A percentile compares a stretch with the other conserved stretches of the same genome.
Conservation (phyloP, 1,139 yeast species). For the Sugiyamaella xylanicola region DNA sequence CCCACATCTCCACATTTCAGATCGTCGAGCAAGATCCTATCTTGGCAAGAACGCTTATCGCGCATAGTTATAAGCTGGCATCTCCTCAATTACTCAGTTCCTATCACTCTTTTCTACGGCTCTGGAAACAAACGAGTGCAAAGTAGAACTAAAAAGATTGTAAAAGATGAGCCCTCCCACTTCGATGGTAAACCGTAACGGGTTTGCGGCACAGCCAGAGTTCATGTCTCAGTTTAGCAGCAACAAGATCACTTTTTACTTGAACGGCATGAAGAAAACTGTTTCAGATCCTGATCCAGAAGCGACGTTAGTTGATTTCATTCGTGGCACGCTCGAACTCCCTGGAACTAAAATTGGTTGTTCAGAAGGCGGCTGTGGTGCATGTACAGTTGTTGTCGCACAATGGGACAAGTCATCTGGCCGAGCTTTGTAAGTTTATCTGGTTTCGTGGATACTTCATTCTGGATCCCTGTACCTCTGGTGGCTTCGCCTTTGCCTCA, state of each 20-base stretch:
- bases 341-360: conserved; percentile 52
- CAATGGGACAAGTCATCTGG: conserved; percentile 37
- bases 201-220: conserved; percentile 1
- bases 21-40: too few species aligned
- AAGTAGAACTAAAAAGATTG: too few species aligned
- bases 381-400: conserved; percentile 49
- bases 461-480: neutral
- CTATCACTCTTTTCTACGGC: too few species aligned
- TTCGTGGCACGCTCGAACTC: conserved; percentile 41
- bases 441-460: too few species aligned
- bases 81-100: too few species aligned
- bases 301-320: conserved; percentile 48
- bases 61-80: too few species aligned
- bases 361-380: conserved; percentile 54
- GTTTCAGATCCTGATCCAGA: conserved; percentile 48
- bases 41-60: too few species aligned
- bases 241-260: conserved; percentile 41
- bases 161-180: conserved; percentile 10
- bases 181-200: conserved; percentile 1
- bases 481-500: neutral
- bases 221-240: neutral
- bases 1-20: too few species aligned
- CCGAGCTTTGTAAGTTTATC: conserved; percentile 34
- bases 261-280: conserved; percentile 45
- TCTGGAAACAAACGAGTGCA: too few species aligned